These are phyloP conservation scores for Ramaria rubella DNA, from an alignment of 768 basidiomycete species.

Conservation along the genomic window DNA sequence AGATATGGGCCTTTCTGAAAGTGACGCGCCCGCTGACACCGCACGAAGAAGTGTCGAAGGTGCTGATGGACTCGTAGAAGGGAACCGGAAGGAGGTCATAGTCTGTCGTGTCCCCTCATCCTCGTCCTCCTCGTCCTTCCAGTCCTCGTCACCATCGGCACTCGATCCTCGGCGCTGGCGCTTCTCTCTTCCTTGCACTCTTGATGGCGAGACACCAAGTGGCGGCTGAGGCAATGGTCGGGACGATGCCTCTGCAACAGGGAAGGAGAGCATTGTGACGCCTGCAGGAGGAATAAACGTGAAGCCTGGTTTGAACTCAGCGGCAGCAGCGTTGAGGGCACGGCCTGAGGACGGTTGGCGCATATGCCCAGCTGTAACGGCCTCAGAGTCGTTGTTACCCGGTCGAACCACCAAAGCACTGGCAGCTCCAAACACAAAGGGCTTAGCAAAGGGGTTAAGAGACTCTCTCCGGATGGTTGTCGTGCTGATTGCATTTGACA, in stretches of 20 bases:
- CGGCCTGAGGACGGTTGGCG: slow-evolving; percentile 48
- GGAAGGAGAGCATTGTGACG: slow-evolving; percentile 51
- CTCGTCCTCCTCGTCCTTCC: slow-evolving; percentile 43
- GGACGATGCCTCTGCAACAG: slow-evolving; percentile 17
- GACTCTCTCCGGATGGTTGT: slow-evolving; percentile 20
- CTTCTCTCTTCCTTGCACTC: slow-evolving; percentile 74
- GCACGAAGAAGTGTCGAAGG: background rate
- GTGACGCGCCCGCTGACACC: background rate
- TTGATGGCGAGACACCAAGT: slow-evolving; percentile 22
- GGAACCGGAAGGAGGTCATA: slow-evolving; percentile 76
- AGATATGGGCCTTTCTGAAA: background rate
- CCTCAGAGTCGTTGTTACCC: slow-evolving; percentile 26
- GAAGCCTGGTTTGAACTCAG: slow-evolving; percentile 80
- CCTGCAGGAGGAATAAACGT: slow-evolving; percentile 69
- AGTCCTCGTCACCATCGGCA: slow-evolving; percentile 17
- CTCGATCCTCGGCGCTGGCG: slow-evolving; percentile 55
- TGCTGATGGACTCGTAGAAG: slow-evolving; percentile 27
- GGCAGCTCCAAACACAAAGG: slow-evolving; percentile 66
- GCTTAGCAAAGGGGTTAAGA: slow-evolving; percentile 75
- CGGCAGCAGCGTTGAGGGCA: slow-evolving; percentile 71
- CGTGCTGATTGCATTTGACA: slow-evolving; percentile 17
- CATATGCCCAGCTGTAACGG: slow-evolving; percentile 27
- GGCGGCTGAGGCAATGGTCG: slow-evolving; percentile 38
- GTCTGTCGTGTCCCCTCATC: slow-evolving; percentile 36
- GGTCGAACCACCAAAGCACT: background rate